These are phyloP conservation scores for Dimocarpus longan DNA, from an alignment of 345 rosid genomes.

Conservation along the genomic window DNA sequence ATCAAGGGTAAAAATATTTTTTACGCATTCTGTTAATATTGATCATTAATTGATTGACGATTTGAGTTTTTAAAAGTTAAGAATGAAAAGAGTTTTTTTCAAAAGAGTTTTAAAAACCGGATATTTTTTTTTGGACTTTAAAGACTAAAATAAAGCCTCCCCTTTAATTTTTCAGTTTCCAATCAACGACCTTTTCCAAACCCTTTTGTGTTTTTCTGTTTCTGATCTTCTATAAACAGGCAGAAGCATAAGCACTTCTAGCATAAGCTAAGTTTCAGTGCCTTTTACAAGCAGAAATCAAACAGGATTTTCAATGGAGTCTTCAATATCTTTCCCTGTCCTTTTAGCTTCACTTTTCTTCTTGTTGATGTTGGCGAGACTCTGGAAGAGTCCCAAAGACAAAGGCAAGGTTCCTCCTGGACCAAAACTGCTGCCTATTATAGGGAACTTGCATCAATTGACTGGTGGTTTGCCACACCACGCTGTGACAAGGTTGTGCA, in stretches of 20 bases:
- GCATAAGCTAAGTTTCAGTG: background rate
- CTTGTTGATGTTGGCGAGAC: background rate
- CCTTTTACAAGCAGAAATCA: background rate
- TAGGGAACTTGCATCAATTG: constrained; percentile 32
- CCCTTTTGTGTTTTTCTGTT: too few species aligned
- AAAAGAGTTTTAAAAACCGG: too few species aligned
- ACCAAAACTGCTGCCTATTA: constrained; percentile 26
- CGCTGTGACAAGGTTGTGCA: constrained; percentile 5
- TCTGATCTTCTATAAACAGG: background rate
- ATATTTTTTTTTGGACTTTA: too few species aligned
- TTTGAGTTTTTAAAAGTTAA: too few species aligned
- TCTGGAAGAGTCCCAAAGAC: constrained; percentile 7
- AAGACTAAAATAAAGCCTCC: too few species aligned
- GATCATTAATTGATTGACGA: too few species aligned
- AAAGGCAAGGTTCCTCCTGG: constrained; percentile 19
- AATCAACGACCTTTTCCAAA: background rate
- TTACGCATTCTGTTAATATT: too few species aligned
- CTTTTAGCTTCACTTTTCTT: constrained; percentile 12
- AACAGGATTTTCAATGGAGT: constrained; percentile 4
- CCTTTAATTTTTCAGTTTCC: background rate
- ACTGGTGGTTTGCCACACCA: constrained; percentile 19
- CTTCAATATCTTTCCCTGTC: background rate
- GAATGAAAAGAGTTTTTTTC: too few species aligned
- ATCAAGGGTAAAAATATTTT: too few species aligned
- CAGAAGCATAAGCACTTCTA: background rate